Conservation (phyloP, 768 basidiomycete species). For the Tremella fuciformis region DNA sequence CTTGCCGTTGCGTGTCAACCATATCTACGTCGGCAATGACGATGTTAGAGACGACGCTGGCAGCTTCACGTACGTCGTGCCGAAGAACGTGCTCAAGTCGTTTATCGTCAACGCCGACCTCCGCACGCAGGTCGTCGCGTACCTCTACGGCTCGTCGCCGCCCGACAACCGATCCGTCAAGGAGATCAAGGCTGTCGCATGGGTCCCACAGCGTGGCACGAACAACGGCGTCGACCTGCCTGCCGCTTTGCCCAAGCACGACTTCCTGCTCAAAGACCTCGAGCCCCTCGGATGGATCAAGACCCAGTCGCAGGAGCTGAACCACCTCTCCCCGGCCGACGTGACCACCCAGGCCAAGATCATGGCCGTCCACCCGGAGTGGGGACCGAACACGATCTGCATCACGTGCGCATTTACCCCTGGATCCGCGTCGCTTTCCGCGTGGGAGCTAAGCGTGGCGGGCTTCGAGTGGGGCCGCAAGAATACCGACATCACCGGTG, state of each 20-base stretch:
- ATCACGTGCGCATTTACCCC: slow-evolving; percentile 95
- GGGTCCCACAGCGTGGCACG: slow-evolving; percentile 95
- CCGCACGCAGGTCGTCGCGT: slow-evolving; percentile 92
- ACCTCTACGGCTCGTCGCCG: slow-evolving; percentile 86
- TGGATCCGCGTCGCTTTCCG: slow-evolving; percentile 90
- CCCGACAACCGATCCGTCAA: slow-evolving; percentile 97
- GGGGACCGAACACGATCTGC: slow-evolving; percentile 90
- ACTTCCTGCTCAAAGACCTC: slow-evolving; percentile 89
- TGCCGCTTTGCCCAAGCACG: slow-evolving; percentile 82
- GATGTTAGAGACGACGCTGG: slow-evolving; percentile 98
- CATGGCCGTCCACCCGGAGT: slow-evolving; percentile 95
- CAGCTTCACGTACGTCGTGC: slow-evolving; percentile 90
- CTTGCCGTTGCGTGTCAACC: slow-evolving; percentile 89
- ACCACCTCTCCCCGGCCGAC: slow-evolving; percentile 87
- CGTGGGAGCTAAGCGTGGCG: slow-evolving; percentile 81
- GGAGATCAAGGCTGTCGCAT: slow-evolving; percentile 93
- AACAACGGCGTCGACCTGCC: slow-evolving; percentile 94
- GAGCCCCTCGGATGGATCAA: slow-evolving; percentile 96
- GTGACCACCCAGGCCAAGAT: slow-evolving; percentile 91
- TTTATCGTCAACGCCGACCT: slow-evolving; percentile 92
- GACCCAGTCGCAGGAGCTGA: slow-evolving; percentile 82
- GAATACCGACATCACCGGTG: slow-evolving; percentile 72
- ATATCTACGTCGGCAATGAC: slow-evolving; percentile 98
- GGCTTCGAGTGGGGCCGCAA: slow-evolving; percentile 99
- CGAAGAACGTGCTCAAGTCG: slow-evolving; percentile 91